Percentiles rank a stretch among this genome's conserved stretches.
Evolutionary conservation across 2,329 filamentous ascomycete species (phyloP).

Genomic region (Tolypocladium tundrense): DNA sequence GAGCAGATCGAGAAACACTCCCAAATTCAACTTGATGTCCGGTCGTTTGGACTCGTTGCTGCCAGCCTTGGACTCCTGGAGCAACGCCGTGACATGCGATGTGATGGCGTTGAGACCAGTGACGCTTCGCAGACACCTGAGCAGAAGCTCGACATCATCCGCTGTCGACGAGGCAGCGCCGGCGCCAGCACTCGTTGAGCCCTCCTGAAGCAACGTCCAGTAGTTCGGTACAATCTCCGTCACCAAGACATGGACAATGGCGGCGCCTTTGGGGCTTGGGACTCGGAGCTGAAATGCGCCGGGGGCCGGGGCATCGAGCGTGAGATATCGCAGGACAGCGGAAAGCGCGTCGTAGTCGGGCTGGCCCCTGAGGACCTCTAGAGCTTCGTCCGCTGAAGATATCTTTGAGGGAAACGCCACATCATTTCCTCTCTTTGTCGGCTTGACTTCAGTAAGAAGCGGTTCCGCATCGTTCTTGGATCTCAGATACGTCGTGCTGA

Average conservation of each 20-base stretch:
- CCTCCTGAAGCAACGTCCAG: slow-evolving; percentile 55
- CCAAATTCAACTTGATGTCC: slow-evolving; percentile 32
- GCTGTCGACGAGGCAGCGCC: slow-evolving; percentile 7
- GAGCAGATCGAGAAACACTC: slow-evolving; percentile 33
- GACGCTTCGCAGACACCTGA: slow-evolving; percentile 60
- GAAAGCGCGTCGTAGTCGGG: slow-evolving; percentile 50
- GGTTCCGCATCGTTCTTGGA: slow-evolving; percentile 22
- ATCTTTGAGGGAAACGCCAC: slow-evolving; percentile 4
- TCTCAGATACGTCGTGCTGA: slow-evolving; percentile 41
- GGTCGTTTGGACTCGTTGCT: slow-evolving; percentile 26
- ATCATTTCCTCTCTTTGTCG: slow-evolving; percentile 5
- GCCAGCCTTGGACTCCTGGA: slow-evolving; percentile 36
- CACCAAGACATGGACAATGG: slow-evolving; percentile 66
- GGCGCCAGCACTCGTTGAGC: slow-evolving; percentile 12
- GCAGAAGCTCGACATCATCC: slow-evolving; percentile 38
- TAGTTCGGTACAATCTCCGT: slow-evolving; percentile 70
- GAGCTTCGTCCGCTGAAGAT: slow-evolving; percentile 35
- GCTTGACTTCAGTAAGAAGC: slow-evolving; percentile 26
- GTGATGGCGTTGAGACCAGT: slow-evolving; percentile 70
- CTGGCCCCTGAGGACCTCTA: slow-evolving; percentile 51
- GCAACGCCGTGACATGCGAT: slow-evolving; percentile 54
- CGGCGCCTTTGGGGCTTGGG: slow-evolving; percentile 59
- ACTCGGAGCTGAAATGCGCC: slow-evolving; percentile 14
- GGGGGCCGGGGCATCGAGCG: slow-evolving; percentile 10
- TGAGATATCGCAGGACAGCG: slow-evolving; percentile 42